Evolutionary conservation across 768 basidiomycete species (phyloP).

Genomic region (Nidularia pulvinata): DNA sequence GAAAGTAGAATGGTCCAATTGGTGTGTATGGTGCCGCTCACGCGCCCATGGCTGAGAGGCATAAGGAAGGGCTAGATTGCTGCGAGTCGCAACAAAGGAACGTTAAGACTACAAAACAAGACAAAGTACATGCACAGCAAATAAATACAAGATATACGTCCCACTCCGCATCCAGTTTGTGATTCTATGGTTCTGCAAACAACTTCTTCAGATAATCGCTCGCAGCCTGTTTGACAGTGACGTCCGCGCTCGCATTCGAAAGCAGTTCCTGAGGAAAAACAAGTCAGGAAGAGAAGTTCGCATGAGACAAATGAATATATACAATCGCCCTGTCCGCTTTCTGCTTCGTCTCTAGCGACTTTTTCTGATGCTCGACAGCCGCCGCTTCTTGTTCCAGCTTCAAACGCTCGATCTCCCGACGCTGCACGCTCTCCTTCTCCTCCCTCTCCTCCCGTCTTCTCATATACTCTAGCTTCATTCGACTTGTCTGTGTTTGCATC

Average conservation of each 20-base stretch:
- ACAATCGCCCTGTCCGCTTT: slow-evolving; percentile 68
- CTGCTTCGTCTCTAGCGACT: slow-evolving; percentile 52
- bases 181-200: slow-evolving; percentile 39
- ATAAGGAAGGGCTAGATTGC: not conserved
- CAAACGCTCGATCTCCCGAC: slow-evolving; percentile 52
- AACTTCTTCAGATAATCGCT: slow-evolving; percentile 73
- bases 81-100: not conserved
- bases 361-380: slow-evolving; percentile 53
- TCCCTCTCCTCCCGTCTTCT: slow-evolving; percentile 71
- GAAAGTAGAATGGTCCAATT: too few species aligned
- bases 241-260: slow-evolving; percentile 55
- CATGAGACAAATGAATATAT: slow-evolving; percentile 11
- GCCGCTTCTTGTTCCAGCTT: slow-evolving; percentile 56
- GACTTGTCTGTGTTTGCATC: slow-evolving; percentile 67
- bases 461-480: slow-evolving; percentile 70
- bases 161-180: not conserved
- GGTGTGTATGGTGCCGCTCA: too few species aligned
- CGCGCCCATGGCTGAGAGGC: too few species aligned
- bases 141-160: not conserved
- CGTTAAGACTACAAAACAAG: not conserved
- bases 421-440: slow-evolving; percentile 49
- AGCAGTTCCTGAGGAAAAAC: slow-evolving; percentile 45
- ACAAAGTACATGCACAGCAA: not conserved
- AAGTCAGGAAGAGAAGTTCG: not conserved
- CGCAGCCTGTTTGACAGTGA: slow-evolving; percentile 63